Percentiles rank a stretch among this genome's conserved stretches.
These are phyloP conservation scores for Pseudomicrostroma phylloplanum DNA, from an alignment of 1,284 basidiomycete genomes.

Conservation along the genomic window DNA sequence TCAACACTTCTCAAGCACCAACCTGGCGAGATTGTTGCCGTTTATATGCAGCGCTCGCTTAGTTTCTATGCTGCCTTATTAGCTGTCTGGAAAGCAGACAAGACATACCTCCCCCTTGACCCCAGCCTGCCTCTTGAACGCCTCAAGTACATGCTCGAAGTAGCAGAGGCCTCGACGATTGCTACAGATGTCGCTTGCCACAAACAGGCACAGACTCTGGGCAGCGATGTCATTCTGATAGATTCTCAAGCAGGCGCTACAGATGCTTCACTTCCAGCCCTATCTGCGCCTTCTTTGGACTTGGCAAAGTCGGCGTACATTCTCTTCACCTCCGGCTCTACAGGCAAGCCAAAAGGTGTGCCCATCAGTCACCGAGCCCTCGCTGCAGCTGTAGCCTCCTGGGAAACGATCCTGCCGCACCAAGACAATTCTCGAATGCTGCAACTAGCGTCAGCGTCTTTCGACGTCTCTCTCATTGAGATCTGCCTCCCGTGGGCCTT, in stretches of 20 bases:
- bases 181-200: slow-evolving; percentile 7
- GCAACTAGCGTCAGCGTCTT: slow-evolving; percentile 46
- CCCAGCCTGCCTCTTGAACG: slow-evolving; percentile 39
- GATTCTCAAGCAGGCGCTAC: not conserved
- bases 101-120: slow-evolving; percentile 43
- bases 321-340: slow-evolving; percentile 45
- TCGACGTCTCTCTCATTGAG: slow-evolving; percentile 48
- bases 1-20: slow-evolving; percentile 14
- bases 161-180: slow-evolving; percentile 22
- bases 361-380: slow-evolving; percentile 41
- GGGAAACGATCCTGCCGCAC: slow-evolving; percentile 40
- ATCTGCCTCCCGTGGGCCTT: slow-evolving; percentile 45
- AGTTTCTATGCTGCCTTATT: slow-evolving; percentile 37
- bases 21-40: slow-evolving; percentile 23
- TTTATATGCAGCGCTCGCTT: slow-evolving; percentile 32
- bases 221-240: not conserved
- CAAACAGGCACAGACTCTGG: not conserved
- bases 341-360: slow-evolving; percentile 46
- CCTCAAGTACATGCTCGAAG: slow-evolving; percentile 39
- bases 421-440: slow-evolving; percentile 30
- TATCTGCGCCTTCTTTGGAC: not conserved
- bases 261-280: not conserved
- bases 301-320: slow-evolving; percentile 36
- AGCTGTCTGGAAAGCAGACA: slow-evolving; percentile 44
- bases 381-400: slow-evolving; percentile 41